Evolutionary conservation across 208 protist species (phyloP), one percentile per base, ranked within the genome.

Genomic region (Acanthamoeba sp.): DNA sequence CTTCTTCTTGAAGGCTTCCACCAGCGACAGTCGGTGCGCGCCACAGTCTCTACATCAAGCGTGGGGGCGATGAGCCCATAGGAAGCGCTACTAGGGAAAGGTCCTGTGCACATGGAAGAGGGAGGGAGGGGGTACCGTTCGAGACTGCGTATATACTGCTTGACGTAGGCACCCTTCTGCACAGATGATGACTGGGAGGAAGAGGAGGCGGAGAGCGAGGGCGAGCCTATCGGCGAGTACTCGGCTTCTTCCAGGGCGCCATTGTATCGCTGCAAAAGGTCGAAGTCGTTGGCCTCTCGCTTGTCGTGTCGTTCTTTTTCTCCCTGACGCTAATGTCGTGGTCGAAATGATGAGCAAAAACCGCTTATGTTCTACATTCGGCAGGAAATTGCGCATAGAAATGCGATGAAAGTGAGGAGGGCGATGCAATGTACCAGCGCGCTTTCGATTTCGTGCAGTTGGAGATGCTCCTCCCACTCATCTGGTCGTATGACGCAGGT

Each of bases 391-490:
- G 42, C 18, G 32, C 20, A 48, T 0, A 84, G 73, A 84, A 52
- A 84, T 32, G 42, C 6, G 71, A 40, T 1, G n/a, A 36, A 85
- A 18, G 1, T 10, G 32, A 42, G 16, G 50, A 40, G 42, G 82
- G 14, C 50, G 38, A 38, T 22, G 5, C n/a, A 24, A 1, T 6
- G 2, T 91, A 91, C 85, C 55, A 91, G 59, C 7, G 85, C 59
- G 36, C 59, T 38, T 50, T 91, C 85, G 32, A 91, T 73, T 9
- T 73, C 85, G 27, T 91, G 85, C 24, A 91, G 40, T 32, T 64
- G 59, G 14, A 91, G 62, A 27, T 91, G 85, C 38, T 91, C 85
- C 38, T 91, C 85, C 85, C 85, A 91, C 32, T 91, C 85, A 2
- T 73, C 85, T 5, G 85, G 50, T 91, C 22, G 50, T 9, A 91